Conservation (phyloP, 176 grass and related monocot genomes). For the Eragrostis nindensis region DNA sequence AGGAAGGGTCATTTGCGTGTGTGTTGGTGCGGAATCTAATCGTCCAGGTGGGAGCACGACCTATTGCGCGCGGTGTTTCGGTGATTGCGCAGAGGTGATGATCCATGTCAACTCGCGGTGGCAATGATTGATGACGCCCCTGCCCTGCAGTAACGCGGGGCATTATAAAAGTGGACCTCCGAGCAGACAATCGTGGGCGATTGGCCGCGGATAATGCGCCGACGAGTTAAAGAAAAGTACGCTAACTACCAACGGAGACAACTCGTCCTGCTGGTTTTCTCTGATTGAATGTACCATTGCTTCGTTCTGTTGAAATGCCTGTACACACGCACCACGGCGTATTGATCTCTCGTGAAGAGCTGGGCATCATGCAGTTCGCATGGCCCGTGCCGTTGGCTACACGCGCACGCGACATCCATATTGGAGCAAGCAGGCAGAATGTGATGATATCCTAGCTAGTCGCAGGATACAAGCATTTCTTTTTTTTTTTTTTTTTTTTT, state of each 20-base stretch:
- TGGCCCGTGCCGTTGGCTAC: constrained; percentile 34
- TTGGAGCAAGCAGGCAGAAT: constrained; percentile 28
- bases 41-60: constrained; percentile 41
- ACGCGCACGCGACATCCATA: constrained; percentile 16
- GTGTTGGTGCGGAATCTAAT: constrained; percentile 54
- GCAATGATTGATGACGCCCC: constrained; percentile 50
- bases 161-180: constrained; percentile 46
- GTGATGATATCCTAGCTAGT: constrained; percentile 1
- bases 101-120: constrained; percentile 46
- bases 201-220: neutral
- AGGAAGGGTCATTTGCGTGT: neutral
- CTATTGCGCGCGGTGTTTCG: constrained; percentile 10
- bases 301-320: neutral
- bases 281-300: neutral
- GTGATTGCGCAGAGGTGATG: constrained; percentile 30
- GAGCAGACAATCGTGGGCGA: constrained; percentile 25
- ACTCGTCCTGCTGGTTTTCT: neutral
- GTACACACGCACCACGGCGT: neutral
- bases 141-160: constrained; percentile 19
- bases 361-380: constrained; percentile 15
- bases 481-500: no score
- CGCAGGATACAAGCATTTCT: neutral
- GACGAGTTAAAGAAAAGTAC: neutral
- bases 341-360: neutral
- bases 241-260: constrained; percentile 1